A percentile compares a stretch with the other conserved stretches of the same genome.
Evolutionary conservation across 2,329 filamentous ascomycete genomes (phyloP).

Genomic region (Penicillium sumatraense): DNA sequence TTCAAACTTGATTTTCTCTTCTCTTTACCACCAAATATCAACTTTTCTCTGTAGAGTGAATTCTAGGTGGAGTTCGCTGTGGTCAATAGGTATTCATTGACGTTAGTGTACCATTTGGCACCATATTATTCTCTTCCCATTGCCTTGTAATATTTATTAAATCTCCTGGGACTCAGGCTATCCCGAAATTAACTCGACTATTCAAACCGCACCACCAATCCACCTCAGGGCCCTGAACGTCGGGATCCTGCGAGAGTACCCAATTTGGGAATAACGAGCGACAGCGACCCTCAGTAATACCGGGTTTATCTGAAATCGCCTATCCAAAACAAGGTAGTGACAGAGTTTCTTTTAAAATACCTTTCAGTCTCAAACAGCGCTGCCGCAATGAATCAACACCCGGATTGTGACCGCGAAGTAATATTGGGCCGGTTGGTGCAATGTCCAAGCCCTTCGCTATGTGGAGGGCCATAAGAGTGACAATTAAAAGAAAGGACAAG

Average conservation of each 20-base stretch:
- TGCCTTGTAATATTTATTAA: background rate
- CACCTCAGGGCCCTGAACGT: background rate
- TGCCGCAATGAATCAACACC: background rate
- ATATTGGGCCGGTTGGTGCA: too few species aligned
- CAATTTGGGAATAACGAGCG: slow-evolving; percentile 12
- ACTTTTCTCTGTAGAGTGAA: too few species aligned
- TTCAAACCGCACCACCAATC: background rate
- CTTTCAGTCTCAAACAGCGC: background rate
- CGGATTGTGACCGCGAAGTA: too few species aligned
- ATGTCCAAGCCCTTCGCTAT: background rate
- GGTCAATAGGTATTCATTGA: too few species aligned
- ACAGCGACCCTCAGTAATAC: slow-evolving; percentile 13
- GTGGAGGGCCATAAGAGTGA: background rate
- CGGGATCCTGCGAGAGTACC: slow-evolving; percentile 4
- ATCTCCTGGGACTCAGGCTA: background rate
- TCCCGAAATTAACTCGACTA: background rate
- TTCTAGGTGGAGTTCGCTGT: too few species aligned
- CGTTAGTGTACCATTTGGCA: too few species aligned
- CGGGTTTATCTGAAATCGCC: slow-evolving; percentile 4
- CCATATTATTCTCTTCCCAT: too few species aligned
- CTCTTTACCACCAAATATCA: too few species aligned
- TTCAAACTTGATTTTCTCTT: too few species aligned
- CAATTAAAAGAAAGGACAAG: background rate
- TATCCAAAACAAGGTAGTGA: slow-evolving; percentile 9
- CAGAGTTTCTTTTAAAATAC: background rate